A percentile compares a stretch with the other conserved stretches of the same genome.
Evolutionary conservation across 805 yeast genomes (phyloP).

Genomic region (Ogataea pignaliae): DNA sequence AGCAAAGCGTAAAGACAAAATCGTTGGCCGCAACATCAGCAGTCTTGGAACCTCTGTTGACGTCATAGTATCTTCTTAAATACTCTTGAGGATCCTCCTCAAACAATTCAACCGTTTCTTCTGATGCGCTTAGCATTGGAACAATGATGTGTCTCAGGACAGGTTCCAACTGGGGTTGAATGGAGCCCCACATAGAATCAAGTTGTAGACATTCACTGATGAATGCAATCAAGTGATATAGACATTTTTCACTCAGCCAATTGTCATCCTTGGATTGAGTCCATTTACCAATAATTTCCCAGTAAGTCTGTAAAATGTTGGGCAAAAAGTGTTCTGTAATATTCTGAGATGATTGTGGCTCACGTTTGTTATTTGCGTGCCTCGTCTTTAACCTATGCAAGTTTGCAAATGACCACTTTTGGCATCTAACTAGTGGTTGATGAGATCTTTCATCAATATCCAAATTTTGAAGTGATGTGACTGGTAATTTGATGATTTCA

Average conservation of each 20-base stretch:
- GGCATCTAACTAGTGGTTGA: conserved; percentile 59
- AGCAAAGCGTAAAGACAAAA: conserved; percentile 26
- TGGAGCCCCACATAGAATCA: conserved; percentile 55
- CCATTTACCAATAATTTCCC: conserved; percentile 67
- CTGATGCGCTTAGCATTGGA: conserved; percentile 70
- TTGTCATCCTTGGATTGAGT: conserved; percentile 38
- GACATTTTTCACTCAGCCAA: conserved; percentile 62
- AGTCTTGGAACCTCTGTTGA: conserved; percentile 43
- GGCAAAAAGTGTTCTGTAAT: conserved; percentile 64
- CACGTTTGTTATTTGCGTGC: conserved; percentile 35
- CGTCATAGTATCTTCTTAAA: conserved; percentile 64
- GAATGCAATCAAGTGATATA: conserved; percentile 61
- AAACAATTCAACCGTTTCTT: conserved; percentile 64
- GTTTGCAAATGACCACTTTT: conserved; percentile 84
- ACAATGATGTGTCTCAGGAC: conserved; percentile 68
- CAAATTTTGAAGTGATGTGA: conserved; percentile 36
- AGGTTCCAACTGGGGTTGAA: conserved; percentile 61
- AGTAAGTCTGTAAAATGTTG: conserved; percentile 54
- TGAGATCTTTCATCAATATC: conserved; percentile 42
- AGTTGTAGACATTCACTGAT: conserved; percentile 51
- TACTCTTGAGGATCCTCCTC: conserved; percentile 89
- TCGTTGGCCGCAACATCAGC: conserved; percentile 48
- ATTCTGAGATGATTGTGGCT: conserved; percentile 21
- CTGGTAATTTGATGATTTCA: conserved; percentile 47
- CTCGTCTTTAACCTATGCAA: conserved; percentile 62